Base-by-base conservation (phyloP, 768 basidiomycete species). In the Dendrothele bispora region DNA sequence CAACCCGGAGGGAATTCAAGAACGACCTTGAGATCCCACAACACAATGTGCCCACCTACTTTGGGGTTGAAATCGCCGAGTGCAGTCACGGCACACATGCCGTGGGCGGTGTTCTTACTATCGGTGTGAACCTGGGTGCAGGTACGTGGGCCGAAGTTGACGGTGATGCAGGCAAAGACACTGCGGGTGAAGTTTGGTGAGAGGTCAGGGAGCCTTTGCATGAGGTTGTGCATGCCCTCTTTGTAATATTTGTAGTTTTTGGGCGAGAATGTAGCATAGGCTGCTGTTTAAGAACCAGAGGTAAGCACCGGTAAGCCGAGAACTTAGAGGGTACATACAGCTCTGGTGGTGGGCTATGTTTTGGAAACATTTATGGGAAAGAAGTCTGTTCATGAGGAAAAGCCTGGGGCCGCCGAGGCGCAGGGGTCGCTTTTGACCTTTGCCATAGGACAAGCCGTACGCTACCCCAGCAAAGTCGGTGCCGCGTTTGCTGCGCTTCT, bases 11-110 rank as follows among this genome's bases (percentile, higher is more conserved):
- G 54, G 27, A 59, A 51, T 25, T 55, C 45, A 11, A 57, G 25
- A 10, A 54, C 17, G 20, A 54, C 24, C 11, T 40, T 34, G 1
- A 48, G 28, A 18, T 56, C 57, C 27, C 47, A 50, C 15, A 60
- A n/a, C n/a, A n/a, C n/a, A n/a, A n/a, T n/a, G n/a, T n/a, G n/a
- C n/a, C n/a, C n/a, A n/a, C n/a, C n/a, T 15, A 1, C 54, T 39
- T 5, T 60, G 41, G 36, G 38, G 34, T 61, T 36, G 43, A 40
- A 59, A 25, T 46, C 2, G 2, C 64, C 61, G 2, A 48, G 17
- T 1, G 59, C 44, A 14, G 48, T 56, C 5, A 65, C 58, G 2
- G 56, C 41, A 21, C 58, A 66, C 27, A 49, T 24, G 0, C 61
- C 61, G 7, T 6, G 43, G 1, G 56, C 43, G 2, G 56, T 20